Base-by-base conservation (phyloP, 2,329 filamentous ascomycete species). In the Eutypa lata region DNA sequence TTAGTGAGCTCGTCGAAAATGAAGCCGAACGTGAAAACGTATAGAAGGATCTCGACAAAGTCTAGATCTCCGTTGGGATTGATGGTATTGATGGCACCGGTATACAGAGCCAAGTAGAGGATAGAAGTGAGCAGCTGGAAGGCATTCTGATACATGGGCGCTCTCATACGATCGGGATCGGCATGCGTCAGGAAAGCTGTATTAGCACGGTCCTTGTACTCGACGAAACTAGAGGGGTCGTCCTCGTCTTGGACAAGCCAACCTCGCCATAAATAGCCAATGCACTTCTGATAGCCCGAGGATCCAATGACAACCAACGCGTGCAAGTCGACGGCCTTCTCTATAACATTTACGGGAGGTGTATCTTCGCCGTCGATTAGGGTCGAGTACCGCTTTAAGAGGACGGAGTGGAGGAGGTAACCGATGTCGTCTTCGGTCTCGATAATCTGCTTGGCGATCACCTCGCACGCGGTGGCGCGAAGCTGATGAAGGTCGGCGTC, bases 211-310 rank as follows among this genome's bases (percentile, higher is more conserved):
- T 90, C 79, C 61, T 87, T 84, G 76, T 95, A 99, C 65, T 92
- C 87, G 50, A 97, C 81, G 67, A 99, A 99, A 49, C 85, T 86
- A n/a, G 87, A 85, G 0, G 93, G 89, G 62, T 97, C 92, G 48
- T 92, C 81, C 62, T 97, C 91, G 60, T 97, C 91, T 69, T 99
- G 94, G n/a, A 96, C 86, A 8, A 97, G 78, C 94, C 94, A 99
- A 21, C 94, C 94, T 56, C 86, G 84, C 94, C 94, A 99, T 8
- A 99, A 84, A 66, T 95, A 91, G 57, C 81, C 84, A 64, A 97
- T 91, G 67, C 93, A 97, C 73, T 95, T 96, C 61, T 97, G 94
- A 70, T 97, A 99, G 24, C 94, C 93, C 0, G 90, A 91, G 1
- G 89, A 93, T 2, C 91, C 91, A 57, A 97, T 97, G 47, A 99